Evolutionary conservation across 768 basidiomycete genomes (phyloP), one percentile per base, ranked within the genome.

Genomic region (Clavaria fumosa): DNA sequence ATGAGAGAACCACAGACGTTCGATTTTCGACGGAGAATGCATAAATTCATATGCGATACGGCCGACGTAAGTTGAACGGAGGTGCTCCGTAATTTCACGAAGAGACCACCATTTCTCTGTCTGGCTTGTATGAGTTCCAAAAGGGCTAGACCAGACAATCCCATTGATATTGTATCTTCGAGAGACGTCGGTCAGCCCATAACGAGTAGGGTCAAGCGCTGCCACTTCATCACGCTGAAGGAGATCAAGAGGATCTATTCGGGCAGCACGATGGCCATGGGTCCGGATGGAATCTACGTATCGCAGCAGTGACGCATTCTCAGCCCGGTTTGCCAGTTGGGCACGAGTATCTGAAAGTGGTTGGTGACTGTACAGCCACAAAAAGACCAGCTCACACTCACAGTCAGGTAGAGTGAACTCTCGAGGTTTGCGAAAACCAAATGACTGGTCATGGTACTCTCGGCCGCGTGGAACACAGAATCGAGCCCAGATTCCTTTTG

Each of bases 11-110:
- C 86, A 93, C 4, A 83, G 63, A 0, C 84, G 69, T 56, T 89
- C 86, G 0, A 76, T 80, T 60, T 85, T 86, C 41, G 71, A 77
- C 0, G 81, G 78, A 9, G 82, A 79, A 54, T 90, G 84, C 82
- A 86, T 85, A 41, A 78, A 89, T 67, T 95, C 90, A 50, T 90
- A 85, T 1, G 82, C 88, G 46, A 95, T 85, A 17, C 72, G 72
- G 2, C 79, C 82, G 20, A 85, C 80, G 50, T 95, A 95, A 1
- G 82, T 67, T 1, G 61, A 56, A 38, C 77, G 70, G 9, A 95
- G 61, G 53, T 83, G 79, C 11, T 62, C 51, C 3, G 67, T 69
- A 42, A 95, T 84, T 31, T 82, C 69, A 22, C 66, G 66, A 18
- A 93, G 63, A 1, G 71, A 68, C 77, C 81, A 84, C 53, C 63